Conservation (phyloP, 768 basidiomycete genomes). For the Crucibulum laeve region DNA sequence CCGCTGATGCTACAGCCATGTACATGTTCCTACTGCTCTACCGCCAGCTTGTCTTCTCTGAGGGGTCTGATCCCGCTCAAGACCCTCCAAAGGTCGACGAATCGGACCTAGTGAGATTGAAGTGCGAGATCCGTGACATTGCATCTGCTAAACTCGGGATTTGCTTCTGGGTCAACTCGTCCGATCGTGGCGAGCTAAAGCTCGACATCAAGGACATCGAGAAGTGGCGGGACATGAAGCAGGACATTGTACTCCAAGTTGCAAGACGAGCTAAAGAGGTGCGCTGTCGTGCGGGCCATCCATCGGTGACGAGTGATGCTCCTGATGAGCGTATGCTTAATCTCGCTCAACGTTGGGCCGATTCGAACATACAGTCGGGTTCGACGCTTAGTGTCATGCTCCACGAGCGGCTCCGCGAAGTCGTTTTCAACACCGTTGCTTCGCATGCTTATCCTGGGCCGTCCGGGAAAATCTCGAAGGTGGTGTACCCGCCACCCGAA, state of each 20-base stretch:
- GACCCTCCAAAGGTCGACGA: slow-evolving; percentile 40
- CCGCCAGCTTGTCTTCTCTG: slow-evolving; percentile 64
- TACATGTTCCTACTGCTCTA: slow-evolving; percentile 82
- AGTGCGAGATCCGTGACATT: slow-evolving; percentile 74
- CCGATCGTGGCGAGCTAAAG: slow-evolving; percentile 11
- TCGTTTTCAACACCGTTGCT: slow-evolving; percentile 58
- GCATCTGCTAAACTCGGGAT: slow-evolving; percentile 58
- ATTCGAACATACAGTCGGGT: slow-evolving; percentile 55
- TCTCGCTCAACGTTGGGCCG: slow-evolving; percentile 70
- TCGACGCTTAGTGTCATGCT: slow-evolving; percentile 60
- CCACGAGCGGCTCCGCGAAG: slow-evolving; percentile 58
- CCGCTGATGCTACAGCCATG: slow-evolving; percentile 66
- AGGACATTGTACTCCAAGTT: slow-evolving; percentile 72
- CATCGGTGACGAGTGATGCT: slow-evolving; percentile 19
- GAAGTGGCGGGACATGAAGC: slow-evolving; percentile 51
- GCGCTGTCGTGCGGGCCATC: slow-evolving; percentile 16
- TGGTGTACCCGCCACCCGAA: background rate
- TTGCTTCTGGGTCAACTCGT: slow-evolving; percentile 39
- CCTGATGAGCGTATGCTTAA: slow-evolving; percentile 52
- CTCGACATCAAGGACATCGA: slow-evolving; percentile 34
- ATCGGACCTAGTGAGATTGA: slow-evolving; percentile 53
- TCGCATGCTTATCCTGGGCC: slow-evolving; percentile 45
- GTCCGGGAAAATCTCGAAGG: slow-evolving; percentile 10
- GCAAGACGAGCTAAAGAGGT: slow-evolving; percentile 62
- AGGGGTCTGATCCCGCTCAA: slow-evolving; percentile 25